Evolutionary conservation across 2,329 filamentous ascomycete genomes (phyloP).

Genomic region (Diaporthe sp.): DNA sequence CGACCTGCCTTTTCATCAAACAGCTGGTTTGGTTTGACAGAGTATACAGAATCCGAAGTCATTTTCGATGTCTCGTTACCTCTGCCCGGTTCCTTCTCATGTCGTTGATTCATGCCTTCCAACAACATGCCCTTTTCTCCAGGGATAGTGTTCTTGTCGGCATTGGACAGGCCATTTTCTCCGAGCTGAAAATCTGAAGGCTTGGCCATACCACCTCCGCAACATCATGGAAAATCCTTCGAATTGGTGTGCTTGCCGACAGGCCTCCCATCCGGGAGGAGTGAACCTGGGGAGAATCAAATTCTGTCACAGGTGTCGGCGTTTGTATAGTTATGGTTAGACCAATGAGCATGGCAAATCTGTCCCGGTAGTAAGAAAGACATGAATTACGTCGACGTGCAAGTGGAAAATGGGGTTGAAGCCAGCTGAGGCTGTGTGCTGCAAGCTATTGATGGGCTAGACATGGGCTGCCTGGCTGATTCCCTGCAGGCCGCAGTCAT

Average conservation of each 20-base stretch:
- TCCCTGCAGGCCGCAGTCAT: not conserved
- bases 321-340: not conserved
- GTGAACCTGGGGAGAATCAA: not conserved
- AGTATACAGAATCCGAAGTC: too few relatives aligned
- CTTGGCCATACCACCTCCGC: not conserved
- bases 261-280: not conserved
- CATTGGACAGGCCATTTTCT: not conserved
- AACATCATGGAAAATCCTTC: not conserved
- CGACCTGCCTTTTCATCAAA: not conserved
- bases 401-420: not conserved
- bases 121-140: too few relatives aligned
- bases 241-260: not conserved
- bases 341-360: not conserved
- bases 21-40: rapidly evolving
- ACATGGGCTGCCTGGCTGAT: not conserved
- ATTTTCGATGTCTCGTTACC: not conserved
- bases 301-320: not conserved
- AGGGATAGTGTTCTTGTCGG: not conserved
- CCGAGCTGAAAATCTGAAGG: not conserved
- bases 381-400: not conserved
- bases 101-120: not conserved
- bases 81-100: not conserved
- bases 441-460: not conserved
- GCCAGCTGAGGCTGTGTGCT: conserved; percentile 8
- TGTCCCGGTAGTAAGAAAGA: not conserved